These are phyloP conservation scores for Coniochaeta sp. DNA, from an alignment of 2,329 filamentous ascomycete genomes.

Conservation along the genomic window DNA sequence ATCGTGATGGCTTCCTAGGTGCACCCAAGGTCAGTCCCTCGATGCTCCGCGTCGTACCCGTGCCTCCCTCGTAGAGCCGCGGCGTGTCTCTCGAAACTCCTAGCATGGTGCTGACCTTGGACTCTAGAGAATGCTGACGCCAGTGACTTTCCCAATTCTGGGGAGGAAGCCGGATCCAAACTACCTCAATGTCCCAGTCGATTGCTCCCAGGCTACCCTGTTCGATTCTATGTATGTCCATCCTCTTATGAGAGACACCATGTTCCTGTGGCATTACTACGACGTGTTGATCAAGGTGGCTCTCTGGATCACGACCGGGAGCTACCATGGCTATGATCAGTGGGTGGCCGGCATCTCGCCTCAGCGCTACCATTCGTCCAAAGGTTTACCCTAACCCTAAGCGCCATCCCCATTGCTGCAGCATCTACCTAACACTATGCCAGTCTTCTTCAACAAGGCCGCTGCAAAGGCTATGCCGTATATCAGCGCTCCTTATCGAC, in stretches of 20 bases:
- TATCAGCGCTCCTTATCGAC: constrained; percentile 22
- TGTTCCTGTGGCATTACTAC: constrained; percentile 36
- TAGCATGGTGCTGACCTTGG: not conserved
- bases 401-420: not conserved
- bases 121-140: constrained; percentile 6
- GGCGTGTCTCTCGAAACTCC: not conserved
- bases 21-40: constrained; percentile 23
- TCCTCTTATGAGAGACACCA: constrained; percentile 32
- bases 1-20: constrained; percentile 27
- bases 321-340: constrained; percentile 36
- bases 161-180: constrained; percentile 9
- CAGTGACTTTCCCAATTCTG: constrained; percentile 9
- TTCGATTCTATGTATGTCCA: constrained; percentile 45
- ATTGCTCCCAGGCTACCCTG: constrained; percentile 36
- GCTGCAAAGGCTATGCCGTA: constrained; percentile 33
- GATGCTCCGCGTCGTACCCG: not conserved
- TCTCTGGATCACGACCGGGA: constrained; percentile 34
- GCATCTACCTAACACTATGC: not conserved
- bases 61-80: not conserved
- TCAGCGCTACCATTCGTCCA: constrained; percentile 22
- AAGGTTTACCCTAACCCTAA: constrained; percentile 13
- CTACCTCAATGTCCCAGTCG: constrained; percentile 36
- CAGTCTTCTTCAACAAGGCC: constrained; percentile 38
- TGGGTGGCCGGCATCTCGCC: constrained; percentile 36
- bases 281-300: constrained; percentile 35